Base-by-base conservation (phyloP, 768 basidiomycete species). In the Boletus reticuloceps region DNA sequence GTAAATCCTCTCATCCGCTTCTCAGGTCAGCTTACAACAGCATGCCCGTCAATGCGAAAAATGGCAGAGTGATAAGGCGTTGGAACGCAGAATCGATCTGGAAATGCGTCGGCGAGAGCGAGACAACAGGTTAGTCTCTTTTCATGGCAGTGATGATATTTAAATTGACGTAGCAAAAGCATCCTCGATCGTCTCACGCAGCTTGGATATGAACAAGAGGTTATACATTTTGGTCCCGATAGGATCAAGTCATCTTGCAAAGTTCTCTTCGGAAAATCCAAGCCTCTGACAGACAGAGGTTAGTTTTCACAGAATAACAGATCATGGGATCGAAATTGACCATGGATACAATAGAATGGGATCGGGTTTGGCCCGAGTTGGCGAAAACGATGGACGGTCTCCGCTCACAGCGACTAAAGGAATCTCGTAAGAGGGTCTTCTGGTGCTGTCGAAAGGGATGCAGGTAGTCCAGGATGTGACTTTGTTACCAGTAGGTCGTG, bases 211-310 rank as follows among this genome's bases (percentile, higher is more conserved):
- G n/a, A 6, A 0, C n/a, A 17, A 0, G 62, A 64, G 13, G 16
- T 63, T 11, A 6, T 3, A 1, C 36, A 37, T 37, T 45, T 38
- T 22, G 43, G 42, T 1, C 1, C 1, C 6, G 0, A 8, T 12
- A 1, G 8, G 11, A 41, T 41, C 4, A 14, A 17, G 13, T n/a
- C 0, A 6, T 27, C n/a, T 25, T 41, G 51, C 19, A 44, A 43
- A 10, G 11, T 42, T 9, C 12, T 50, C 11, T 62, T 62, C 37
- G 39, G 39, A 20, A 51, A 34, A 17, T 41, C 51, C 42, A 45
- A 54, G 17, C 45, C 52, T 2, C 51, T 62, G 5, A 51, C 51
- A 7, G 39, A 62, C 40, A 44, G 29, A 38, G 59, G 61, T 58
- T 6, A n/a, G 32, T 6, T 37, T 37, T 19, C 19, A 6, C 37